Conservation (phyloP, 768 basidiomycete species). For the Tremella yokohamensis region DNA sequence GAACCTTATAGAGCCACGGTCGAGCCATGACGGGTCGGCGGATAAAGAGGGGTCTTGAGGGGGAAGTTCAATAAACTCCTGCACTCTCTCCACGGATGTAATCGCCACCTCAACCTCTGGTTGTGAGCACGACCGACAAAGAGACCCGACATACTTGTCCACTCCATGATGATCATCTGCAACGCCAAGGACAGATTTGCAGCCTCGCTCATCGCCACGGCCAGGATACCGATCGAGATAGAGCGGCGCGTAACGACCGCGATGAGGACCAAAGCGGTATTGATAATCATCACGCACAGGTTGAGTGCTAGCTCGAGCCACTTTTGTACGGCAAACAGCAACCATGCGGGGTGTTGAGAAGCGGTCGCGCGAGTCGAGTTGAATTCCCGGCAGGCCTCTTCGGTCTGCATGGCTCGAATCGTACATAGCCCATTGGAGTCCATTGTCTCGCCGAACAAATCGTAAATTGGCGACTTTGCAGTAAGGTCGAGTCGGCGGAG, state of each 20-base stretch:
- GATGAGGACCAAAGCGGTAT: conserved; percentile 21
- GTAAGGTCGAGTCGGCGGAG: conserved; percentile 21
- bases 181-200: conserved; percentile 3
- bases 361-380: conserved; percentile 14
- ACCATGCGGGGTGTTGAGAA: conserved; percentile 24
- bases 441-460: conserved; percentile 4
- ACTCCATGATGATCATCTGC: conserved; percentile 6
- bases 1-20: conserved; percentile 16
- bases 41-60: conserved; percentile 10
- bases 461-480: conserved; percentile 12
- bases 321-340: conserved; percentile 17
- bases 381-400: conserved; percentile 7
- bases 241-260: conserved; percentile 14
- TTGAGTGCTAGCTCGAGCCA: conserved; percentile 24
- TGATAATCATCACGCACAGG: conserved; percentile 9
- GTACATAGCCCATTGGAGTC: conserved; percentile 18
- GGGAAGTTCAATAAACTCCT: conserved; percentile 29
- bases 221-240: conserved; percentile 17
- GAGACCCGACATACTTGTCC: conserved; percentile 12
- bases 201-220: conserved; percentile 16
- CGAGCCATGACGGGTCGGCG: conserved; percentile 16
- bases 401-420: conserved; percentile 22
- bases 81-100: conserved; percentile 31
- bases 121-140: not conserved
- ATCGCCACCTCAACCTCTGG: conserved; percentile 25